phyloP scores from a whole-genome alignment of 441 rosid genomes.

The Gossypium gossypioides region DNA sequence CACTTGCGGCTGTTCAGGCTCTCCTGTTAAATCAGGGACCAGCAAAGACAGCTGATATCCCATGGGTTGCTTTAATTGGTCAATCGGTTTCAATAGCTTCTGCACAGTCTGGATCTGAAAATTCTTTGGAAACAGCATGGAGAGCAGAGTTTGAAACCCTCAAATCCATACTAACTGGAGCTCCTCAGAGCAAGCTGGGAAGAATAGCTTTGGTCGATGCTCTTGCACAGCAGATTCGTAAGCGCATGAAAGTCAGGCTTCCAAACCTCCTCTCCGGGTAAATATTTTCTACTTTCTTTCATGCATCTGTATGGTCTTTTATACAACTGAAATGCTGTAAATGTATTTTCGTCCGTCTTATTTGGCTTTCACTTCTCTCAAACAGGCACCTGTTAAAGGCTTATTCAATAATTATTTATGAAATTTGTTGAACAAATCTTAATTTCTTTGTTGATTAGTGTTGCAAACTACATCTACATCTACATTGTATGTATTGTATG shows the following conservation, averaged over 20 bases:
- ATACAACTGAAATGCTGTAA: not conserved
- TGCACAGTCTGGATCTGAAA: conserved; percentile 60
- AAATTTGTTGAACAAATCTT: not conserved
- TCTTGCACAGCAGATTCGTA: conserved; percentile 57
- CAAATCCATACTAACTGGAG: conserved; percentile 57
- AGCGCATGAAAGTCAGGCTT: conserved; percentile 66
- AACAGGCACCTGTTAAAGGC: not conserved
- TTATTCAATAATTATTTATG: not conserved
- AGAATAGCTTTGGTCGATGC: conserved; percentile 63
- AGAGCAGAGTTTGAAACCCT: conserved; percentile 67
- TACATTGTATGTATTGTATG: not conserved
- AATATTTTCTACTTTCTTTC: conserved; percentile 6
- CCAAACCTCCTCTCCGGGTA: conserved; percentile 56
- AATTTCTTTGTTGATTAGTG: not conserved
- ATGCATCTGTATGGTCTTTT: not conserved
- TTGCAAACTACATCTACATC: not conserved
- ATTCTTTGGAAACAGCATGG: conserved; percentile 72
- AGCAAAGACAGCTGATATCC: conserved; percentile 53
- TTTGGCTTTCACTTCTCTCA: not conserved
- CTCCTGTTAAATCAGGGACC: conserved; percentile 59
- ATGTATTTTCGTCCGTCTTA: not conserved
- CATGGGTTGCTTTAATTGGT: conserved; percentile 69
- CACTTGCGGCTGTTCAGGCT: conserved; percentile 58
- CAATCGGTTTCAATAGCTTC: conserved; percentile 63
- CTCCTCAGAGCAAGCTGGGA: conserved; percentile 60